Evolutionary conservation across 1,139 yeast species (phyloP), one percentile per base, ranked within the genome.

Genomic region (Candida sanyaensis): DNA sequence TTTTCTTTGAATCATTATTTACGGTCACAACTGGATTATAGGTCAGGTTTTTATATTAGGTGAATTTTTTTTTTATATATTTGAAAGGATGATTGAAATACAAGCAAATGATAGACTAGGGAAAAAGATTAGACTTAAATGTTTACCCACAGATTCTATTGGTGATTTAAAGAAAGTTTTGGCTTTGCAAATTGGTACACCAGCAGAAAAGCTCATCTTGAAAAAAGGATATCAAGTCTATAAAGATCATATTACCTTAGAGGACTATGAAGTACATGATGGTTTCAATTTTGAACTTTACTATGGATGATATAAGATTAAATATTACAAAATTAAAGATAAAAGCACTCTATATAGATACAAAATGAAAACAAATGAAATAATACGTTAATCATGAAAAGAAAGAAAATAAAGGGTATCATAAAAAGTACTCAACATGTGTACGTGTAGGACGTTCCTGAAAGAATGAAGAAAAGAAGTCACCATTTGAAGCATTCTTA

Each of bases 231-330:
- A 91, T 60, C 86, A 83, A 51, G 81, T 88, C 0, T 85, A 82
- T 65, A 92, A 92, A 63, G 96, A 93, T 60, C 98, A 91, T 61
- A 92, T 93, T 50, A 78, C 92, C 0, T 73, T 93, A 46, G 96
- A 87, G 24, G 99, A 93, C 64, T 93, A 95, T 63, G 99, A 93
- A 65, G 83, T 93, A 12, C 96, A 91, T 61, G 87, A 91, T 64
- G 96, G 96, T 21, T 86, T 88, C 57, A 89, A 86, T 63, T 70
- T 93, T 56, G 99, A 93, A 65, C 69, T 93, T 61, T 93, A 89
- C 59, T 87, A 87, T 61, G 73, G 82, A 23, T 84, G 50, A 50
- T 31, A n/a, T 9, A 11, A 41, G 39, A 29, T 17, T 13, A 13
- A 33, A 41, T 44, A 45, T 40, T 45, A 48, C 43, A 44, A 45